Percentiles rank a stretch among this genome's conserved stretches.
Conservation (phyloP, 768 basidiomycete genomes). For the Lentinula raphanica region DNA sequence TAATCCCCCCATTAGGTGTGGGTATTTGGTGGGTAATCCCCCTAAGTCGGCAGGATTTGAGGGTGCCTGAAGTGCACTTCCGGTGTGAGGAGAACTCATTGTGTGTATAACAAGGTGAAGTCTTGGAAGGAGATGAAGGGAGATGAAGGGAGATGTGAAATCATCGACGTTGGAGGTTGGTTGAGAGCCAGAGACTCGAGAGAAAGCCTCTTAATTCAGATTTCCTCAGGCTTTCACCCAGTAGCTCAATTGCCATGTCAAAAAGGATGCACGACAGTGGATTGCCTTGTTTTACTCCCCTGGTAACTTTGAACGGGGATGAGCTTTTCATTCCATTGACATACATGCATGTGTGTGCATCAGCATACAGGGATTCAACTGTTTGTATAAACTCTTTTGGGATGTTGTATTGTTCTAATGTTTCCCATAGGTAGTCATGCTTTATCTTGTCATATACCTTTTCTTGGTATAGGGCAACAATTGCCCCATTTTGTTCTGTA, state of each 20-base stretch:
- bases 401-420: constrained; percentile 7
- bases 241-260: constrained; percentile 25
- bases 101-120: no score
- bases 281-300: constrained; percentile 30
- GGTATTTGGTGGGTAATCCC: no score
- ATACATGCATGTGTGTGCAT: constrained; percentile 14
- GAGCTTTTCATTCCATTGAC: constrained; percentile 18
- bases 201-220: no score
- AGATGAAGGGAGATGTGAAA: no score
- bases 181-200: no score
- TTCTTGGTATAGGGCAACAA: neutral
- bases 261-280: constrained; percentile 34
- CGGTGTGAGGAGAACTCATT: no score
- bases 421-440: constrained; percentile 14
- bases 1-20: no score
- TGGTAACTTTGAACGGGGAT: constrained; percentile 12
- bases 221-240: constrained; percentile 21
- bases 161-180: no score
- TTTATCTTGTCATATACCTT: constrained; percentile 8
- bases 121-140: no score
- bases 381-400: constrained; percentile 13
- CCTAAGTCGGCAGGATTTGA: no score
- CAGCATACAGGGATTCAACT: constrained; percentile 16
- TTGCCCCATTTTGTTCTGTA: constrained; percentile 11
- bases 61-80: no score